Conservation (phyloP, 192 early-diverging fungal genomes). For the Mycoemilia scoparia region DNA sequence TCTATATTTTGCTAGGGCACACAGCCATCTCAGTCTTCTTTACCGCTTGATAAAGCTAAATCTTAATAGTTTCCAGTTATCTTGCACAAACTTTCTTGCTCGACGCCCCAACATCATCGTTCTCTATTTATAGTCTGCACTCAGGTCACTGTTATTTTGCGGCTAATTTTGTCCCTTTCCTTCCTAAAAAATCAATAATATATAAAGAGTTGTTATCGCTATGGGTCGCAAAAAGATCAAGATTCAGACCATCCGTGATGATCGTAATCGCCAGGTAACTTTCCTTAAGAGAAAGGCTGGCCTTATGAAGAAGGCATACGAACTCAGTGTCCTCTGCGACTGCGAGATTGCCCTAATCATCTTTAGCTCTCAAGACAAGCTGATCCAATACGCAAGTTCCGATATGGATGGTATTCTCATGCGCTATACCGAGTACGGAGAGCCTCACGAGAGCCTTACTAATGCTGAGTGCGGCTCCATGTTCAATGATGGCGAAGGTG, state of each 20-base stretch:
- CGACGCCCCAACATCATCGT: too few relatives aligned
- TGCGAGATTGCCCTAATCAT: conserved; percentile 91
- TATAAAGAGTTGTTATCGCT: not conserved
- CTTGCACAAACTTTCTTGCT: too few relatives aligned
- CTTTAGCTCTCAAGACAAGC: conserved; percentile 82
- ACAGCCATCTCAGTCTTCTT: too few relatives aligned
- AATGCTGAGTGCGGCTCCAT: conserved; percentile 31
- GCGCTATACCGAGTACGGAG: conserved; percentile 57
- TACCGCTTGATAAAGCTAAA: too few relatives aligned
- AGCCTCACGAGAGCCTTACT: conserved; percentile 33
- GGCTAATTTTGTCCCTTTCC: too few relatives aligned
- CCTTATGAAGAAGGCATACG: conserved; percentile 93
- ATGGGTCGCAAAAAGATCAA: conserved; percentile 96
- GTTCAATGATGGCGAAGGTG: conserved; percentile 16
- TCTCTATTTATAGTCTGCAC: too few relatives aligned
- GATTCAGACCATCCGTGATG: conserved; percentile 75
- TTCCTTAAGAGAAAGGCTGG: conserved; percentile 90
- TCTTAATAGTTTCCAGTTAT: too few relatives aligned
- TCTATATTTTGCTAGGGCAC: too few relatives aligned
- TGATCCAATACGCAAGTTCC: conserved; percentile 80
- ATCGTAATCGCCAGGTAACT: conserved; percentile 85
- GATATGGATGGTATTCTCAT: conserved; percentile 88
- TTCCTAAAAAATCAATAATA: too few relatives aligned
- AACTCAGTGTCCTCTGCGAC: conserved; percentile 83
- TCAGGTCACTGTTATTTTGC: too few relatives aligned